phyloP scores from a whole-genome alignment of 108 stramenopile genomes.

The Seminavis robusta region DNA sequence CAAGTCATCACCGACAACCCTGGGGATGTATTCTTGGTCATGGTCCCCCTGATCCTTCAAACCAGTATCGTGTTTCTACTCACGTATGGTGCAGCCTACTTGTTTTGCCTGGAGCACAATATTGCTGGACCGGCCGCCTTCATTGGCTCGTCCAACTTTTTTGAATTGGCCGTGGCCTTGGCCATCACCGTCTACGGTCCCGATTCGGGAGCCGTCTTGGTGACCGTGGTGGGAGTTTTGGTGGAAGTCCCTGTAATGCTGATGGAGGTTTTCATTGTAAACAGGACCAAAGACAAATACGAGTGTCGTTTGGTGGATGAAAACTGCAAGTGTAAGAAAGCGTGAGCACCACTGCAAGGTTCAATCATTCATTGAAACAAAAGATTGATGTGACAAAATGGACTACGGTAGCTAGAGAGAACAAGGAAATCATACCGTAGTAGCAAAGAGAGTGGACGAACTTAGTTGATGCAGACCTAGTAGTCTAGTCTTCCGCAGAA shows the following conservation, averaged over 20 bases:
- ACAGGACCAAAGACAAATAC: neutral
- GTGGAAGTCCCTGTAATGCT: conserved; percentile 10
- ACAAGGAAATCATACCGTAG: too few species aligned
- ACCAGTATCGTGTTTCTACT: conserved; percentile 2
- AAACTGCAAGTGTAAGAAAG: neutral
- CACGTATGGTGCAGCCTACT: conserved; percentile 1
- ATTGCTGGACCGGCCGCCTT: conserved; percentile 7
- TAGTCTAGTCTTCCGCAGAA: too few species aligned
- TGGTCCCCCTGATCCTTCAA: too few species aligned
- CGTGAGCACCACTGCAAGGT: too few species aligned
- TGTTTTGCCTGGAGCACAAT: neutral
- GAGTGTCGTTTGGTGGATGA: neutral
- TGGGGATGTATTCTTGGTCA: neutral
- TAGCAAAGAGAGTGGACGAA: too few species aligned
- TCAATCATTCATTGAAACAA: too few species aligned
- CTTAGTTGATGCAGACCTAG: too few species aligned
- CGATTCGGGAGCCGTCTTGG: conserved; percentile 5
- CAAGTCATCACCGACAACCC: too few species aligned
- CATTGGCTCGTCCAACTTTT: conserved; percentile 12
- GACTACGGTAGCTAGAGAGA: too few species aligned
- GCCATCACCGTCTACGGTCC: conserved; percentile 5
- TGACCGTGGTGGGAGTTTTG: conserved; percentile 5
- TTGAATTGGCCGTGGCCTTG: conserved; percentile 5
- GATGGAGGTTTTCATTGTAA: conserved; percentile 3
- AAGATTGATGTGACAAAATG: too few species aligned